Evolutionary conservation across 306 rosid species (phyloP).

Genomic region (Castanospermum australe): DNA sequence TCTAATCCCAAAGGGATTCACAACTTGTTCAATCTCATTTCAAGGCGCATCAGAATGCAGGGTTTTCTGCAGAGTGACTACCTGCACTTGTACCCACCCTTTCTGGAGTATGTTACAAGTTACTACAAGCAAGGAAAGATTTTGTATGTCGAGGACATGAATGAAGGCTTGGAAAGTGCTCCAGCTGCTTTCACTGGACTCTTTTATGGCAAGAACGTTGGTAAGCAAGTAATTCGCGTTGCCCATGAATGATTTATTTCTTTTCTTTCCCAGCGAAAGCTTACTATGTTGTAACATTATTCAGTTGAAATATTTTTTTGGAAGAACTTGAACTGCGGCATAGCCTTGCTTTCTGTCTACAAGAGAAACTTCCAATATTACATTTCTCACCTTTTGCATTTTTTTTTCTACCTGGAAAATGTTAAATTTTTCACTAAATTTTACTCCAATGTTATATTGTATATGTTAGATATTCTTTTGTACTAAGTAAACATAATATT

Average conservation of each 20-base stretch:
- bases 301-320: not conserved
- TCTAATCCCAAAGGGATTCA: slow-evolving; percentile 38
- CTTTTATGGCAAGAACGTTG: slow-evolving; percentile 41
- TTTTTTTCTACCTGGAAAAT: no score
- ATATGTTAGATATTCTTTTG: no score
- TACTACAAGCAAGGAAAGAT: slow-evolving; percentile 40
- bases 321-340: not conserved
- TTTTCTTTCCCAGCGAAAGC: not conserved
- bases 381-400: no score
- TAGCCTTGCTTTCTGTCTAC: not conserved
- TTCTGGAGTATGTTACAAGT: slow-evolving; percentile 34
- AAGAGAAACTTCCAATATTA: no score
- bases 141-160: slow-evolving; percentile 46
- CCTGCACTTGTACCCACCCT: slow-evolving; percentile 40
- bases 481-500: no score
- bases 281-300: not conserved
- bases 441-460: no score
- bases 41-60: slow-evolving; percentile 40
- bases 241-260: slow-evolving; percentile 24
- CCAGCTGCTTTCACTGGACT: slow-evolving; percentile 40
- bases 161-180: slow-evolving; percentile 45
- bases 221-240: slow-evolving; percentile 44
- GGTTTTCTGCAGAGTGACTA: slow-evolving; percentile 48
- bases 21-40: slow-evolving; percentile 25
- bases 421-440: no score